Percentiles rank a stretch among this genome's conserved stretches.
Evolutionary conservation across 2,329 filamentous ascomycete genomes (phyloP).

Genomic region (Monilinia polystroma): DNA sequence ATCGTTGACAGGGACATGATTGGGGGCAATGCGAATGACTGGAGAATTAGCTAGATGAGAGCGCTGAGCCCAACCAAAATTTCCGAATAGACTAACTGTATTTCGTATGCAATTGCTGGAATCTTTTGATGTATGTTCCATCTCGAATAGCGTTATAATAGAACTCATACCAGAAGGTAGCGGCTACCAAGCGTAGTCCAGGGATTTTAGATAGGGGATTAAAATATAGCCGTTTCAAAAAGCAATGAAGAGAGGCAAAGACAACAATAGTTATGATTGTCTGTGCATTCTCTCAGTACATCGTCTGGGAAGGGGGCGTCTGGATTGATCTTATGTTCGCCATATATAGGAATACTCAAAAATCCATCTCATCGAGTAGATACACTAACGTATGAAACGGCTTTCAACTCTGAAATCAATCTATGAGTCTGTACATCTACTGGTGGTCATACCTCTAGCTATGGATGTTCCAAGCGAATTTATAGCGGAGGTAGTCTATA

Average conservation of each 20-base stretch:
- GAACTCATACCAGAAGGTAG: slow-evolving; percentile 6
- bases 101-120: neutral
- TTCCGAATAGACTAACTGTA: neutral
- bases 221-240: neutral
- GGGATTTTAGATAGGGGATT: slow-evolving; percentile 2
- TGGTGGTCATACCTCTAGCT: too few relatives aligned
- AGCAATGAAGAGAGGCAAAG: neutral
- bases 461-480: too few relatives aligned
- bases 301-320: too few relatives aligned
- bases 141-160: slow-evolving; percentile 7
- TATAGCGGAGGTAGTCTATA: too few relatives aligned
- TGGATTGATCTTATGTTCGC: too few relatives aligned
- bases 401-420: too few relatives aligned
- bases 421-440: too few relatives aligned
- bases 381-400: too few relatives aligned
- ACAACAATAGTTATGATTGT: neutral
- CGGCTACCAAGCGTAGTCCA: slow-evolving; percentile 3
- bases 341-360: too few relatives aligned
- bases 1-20: slow-evolving; percentile 12
- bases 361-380: too few relatives aligned
- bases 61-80: too few relatives aligned
- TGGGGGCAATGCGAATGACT: slow-evolving; percentile 5
- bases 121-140: neutral
- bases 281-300: neutral
- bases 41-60: neutral